Base-by-base conservation (phyloP, 176 grass and related monocot species). In the Ensete glaucum region DNA sequence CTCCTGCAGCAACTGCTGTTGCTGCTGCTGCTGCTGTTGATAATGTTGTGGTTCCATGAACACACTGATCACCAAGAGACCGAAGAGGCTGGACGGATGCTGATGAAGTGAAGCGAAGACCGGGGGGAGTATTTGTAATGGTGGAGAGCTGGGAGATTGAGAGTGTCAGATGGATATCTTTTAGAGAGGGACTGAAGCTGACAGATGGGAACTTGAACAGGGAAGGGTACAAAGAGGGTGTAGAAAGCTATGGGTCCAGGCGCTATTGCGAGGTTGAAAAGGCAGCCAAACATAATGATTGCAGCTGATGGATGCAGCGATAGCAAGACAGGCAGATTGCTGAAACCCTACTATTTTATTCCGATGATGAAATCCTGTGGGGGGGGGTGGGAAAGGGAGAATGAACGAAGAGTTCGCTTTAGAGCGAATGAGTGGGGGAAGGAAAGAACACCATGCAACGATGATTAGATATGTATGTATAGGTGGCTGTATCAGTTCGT, bases 141-240 rank as follows among this genome's bases (percentile, higher is more conserved):
- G 54, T 75, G 12, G 58, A 10, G 69, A 27, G 59, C 16, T 22
- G 27, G 29, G 78, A 81, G 76, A 82, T 60, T 51, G 81, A 74
- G 92, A 88, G 82, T 85, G 91, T 99, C 88, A 84, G 84, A 88
- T 77, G 64, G 80, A 87, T 88, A 99, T 99, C 90, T 99, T 99
- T 89, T 80, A 89, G 88, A 99, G 86, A 94, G 91, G 76, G 88
- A 99, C 82, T 81, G 90, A 91, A 82, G 88, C 87, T 80, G 95
- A 99, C 88, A 91, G 88, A 84, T 86, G 81, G 84, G 34, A 58
- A 77, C 63, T 85, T 68, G 54, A 83, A 79, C 52, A 73, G 77
- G 59, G 22, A 20, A 56, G 64, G 49, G 49, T 52, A 78, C 63
- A 68, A 70, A 64, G 72, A 80, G 67, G 62, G 65, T 51, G 67